A percentile compares a stretch with the other conserved stretches of the same genome.
These are phyloP conservation scores for Curvularia lunata DNA, from an alignment of 2,329 filamentous ascomycete genomes.

Conservation along the genomic window DNA sequence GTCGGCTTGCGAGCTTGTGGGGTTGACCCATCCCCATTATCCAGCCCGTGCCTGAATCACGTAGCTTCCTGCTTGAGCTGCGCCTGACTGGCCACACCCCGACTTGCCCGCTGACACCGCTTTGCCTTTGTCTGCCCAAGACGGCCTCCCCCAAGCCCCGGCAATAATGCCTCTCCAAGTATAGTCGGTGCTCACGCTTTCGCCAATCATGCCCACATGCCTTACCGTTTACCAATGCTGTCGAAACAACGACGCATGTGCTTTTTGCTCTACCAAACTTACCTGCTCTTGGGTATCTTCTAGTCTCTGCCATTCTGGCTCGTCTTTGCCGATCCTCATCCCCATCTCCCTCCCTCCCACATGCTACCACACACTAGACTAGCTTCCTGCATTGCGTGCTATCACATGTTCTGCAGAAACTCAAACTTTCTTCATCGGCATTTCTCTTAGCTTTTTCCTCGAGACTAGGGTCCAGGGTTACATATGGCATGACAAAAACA, in stretches of 20 bases:
- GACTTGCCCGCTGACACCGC: not conserved
- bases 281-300: not conserved
- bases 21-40: not conserved
- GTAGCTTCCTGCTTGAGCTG: too few relatives aligned
- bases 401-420: too few relatives aligned
- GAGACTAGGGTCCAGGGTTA: not conserved
- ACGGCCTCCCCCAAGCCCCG: not conserved
- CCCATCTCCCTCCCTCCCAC: not conserved
- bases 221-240: not conserved
- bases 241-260: not conserved
- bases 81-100: not conserved
- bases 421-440: not conserved
- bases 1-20: not conserved
- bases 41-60: not conserved
- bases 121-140: not conserved
- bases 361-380: not conserved
- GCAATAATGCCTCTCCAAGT: not conserved
- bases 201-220: not conserved
- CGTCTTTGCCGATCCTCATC: not conserved
- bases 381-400: not conserved
- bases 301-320: not conserved
- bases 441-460: not conserved
- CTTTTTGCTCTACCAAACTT: not conserved
- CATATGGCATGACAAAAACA: not conserved
- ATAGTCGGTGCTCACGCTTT: not conserved